Evolutionary conservation across 352 stramenopile genomes (phyloP), one percentile per base, ranked within the genome.

Genomic region (Globisporangium perplexum): DNA sequence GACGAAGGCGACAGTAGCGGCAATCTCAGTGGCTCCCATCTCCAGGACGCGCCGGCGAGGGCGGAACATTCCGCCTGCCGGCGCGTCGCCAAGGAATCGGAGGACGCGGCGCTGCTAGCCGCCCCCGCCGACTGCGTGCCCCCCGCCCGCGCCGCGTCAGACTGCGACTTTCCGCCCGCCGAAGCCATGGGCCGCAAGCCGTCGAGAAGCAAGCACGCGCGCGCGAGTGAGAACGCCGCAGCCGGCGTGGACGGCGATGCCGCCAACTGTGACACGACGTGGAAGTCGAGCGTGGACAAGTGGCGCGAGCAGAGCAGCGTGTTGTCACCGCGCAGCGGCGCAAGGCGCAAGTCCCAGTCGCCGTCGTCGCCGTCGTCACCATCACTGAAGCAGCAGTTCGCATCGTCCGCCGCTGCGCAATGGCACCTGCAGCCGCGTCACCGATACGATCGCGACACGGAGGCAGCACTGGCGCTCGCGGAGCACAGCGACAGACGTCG

Each of bases 211-310:
- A 53, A 54, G 26, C 48, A 39, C 20, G 51, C 54, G 45, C 59
- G 49, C 35, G 46, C 43, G 3, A 53, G 45, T 8, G 22, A 24
- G 33, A 47, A 44, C 33, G 44, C 65, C 17, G 38, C 52, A 4
- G 20, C 4, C n/a, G 14, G 50, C 53, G 10, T 31, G 20, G 33
- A 42, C 20, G 30, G 43, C n/a, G 4, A 18, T 24, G 22, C 33
- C 43, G 23, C 53, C 22, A 59, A 39, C 33, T 11, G 66, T 8
- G 53, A 53, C 20, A 67, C 71, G 28, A 55, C 58, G 49, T 84
- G 75, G 73, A 71, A 67, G 28, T 67, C 66, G 11, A 74, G 77
- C 43, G 57, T 78, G 3, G 64, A 72, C 20, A 76, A 73, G 44
- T 77, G 68, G 70, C 67, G 56, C 18, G 53, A 66, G 24, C 61